These are phyloP conservation scores for Debaryomycetaceae sp. DNA, from an alignment of 1,139 yeast genomes.

Conservation along the genomic window DNA sequence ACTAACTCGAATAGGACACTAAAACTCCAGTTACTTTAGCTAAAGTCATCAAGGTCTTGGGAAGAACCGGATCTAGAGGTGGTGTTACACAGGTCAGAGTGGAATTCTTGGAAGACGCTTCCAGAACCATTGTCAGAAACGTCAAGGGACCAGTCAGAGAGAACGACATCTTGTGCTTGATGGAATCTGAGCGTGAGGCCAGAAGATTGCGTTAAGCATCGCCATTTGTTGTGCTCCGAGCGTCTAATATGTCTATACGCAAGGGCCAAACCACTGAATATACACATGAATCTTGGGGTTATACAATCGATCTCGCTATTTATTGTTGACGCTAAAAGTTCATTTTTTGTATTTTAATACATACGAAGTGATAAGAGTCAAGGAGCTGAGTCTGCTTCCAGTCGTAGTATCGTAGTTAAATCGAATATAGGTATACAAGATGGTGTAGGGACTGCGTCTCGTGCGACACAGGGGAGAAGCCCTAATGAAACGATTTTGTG, in stretches of 20 bases:
- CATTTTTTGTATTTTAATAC: slow-evolving; percentile 6
- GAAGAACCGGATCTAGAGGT: slow-evolving; percentile 99
- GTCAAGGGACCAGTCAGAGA: slow-evolving; percentile 99
- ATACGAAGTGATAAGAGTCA: slow-evolving; percentile 4
- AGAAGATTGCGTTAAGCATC: slow-evolving; percentile 56
- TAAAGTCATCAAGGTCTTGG: slow-evolving; percentile 98
- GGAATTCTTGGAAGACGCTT: slow-evolving; percentile 96
- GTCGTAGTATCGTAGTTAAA: not conserved
- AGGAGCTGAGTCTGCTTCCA: not conserved
- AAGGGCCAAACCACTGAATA: slow-evolving; percentile 1
- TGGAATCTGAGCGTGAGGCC: slow-evolving; percentile 99
- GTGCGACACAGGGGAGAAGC: not conserved
- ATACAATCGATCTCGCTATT: not conserved
- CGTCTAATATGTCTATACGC: not conserved
- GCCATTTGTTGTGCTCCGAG: slow-evolving; percentile 1
- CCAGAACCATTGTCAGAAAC: slow-evolving; percentile 99
- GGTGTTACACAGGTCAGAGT: slow-evolving; percentile 99
- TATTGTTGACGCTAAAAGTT: not conserved
- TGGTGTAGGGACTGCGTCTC: not conserved
- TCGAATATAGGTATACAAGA: not conserved
- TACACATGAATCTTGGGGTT: slow-evolving; percentile 5
- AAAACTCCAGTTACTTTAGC: slow-evolving; percentile 98
- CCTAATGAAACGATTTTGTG: too few species aligned
- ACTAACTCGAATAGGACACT: slow-evolving; percentile 48
- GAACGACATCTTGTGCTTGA: slow-evolving; percentile 97